Percentiles rank a stretch among this genome's conserved stretches.
These are phyloP conservation scores for Amauroascus niger DNA, from an alignment of 2,329 filamentous ascomycete genomes.

Conservation along the genomic window DNA sequence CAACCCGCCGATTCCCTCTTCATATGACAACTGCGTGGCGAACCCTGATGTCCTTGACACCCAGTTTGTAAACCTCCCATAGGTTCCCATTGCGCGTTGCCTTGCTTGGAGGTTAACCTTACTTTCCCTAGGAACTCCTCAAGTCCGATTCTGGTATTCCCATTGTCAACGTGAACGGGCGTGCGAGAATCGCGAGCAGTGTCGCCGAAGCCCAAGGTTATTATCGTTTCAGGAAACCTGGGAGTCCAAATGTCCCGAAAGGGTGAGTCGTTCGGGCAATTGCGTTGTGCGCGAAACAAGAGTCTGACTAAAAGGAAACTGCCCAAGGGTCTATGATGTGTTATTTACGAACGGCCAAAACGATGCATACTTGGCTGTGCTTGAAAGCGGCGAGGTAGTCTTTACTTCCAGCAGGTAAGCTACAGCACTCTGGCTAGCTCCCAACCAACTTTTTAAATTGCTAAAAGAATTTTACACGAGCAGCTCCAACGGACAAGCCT, in stretches of 20 bases:
- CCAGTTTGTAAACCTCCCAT: not conserved
- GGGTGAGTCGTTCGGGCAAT: not conserved
- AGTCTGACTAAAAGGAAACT: not conserved
- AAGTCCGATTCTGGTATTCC: not conserved
- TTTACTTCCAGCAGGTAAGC: not conserved
- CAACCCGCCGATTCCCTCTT: conserved; percentile 1
- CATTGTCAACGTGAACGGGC: not conserved
- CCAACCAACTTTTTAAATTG: not conserved
- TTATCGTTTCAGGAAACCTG: not conserved
- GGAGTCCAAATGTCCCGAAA: not conserved
- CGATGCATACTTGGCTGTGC: not conserved
- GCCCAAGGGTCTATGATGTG: not conserved
- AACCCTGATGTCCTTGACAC: not conserved
- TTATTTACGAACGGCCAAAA: not conserved
- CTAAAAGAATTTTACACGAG: not conserved
- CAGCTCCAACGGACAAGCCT: not conserved
- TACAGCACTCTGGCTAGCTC: not conserved
- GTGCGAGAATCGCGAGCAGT: not conserved
- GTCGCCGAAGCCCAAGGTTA: not conserved
- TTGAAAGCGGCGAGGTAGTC: conserved; percentile 1
- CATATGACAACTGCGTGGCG: not conserved
- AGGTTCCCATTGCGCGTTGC: not conserved
- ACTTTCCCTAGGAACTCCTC: not conserved
- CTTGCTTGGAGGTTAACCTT: not conserved
- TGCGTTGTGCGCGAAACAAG: not conserved